Evolutionary conservation across 176 grass and related monocot genomes (phyloP).

Genomic region (Ensete ventricosum): DNA sequence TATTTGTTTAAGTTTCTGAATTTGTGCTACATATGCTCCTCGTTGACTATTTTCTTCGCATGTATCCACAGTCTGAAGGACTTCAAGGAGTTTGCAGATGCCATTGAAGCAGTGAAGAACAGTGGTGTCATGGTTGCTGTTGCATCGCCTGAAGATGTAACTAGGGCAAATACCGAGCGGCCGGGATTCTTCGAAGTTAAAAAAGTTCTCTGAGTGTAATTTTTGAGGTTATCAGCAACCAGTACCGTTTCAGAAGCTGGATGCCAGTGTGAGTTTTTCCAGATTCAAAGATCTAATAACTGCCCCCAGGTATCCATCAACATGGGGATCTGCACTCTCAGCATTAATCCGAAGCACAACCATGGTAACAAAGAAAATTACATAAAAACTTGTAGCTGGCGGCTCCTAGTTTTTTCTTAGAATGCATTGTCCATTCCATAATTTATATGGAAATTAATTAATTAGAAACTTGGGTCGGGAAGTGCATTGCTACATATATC

Average conservation of each 20-base stretch:
- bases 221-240: not conserved
- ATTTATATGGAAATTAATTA: not conserved
- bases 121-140: slow-evolving; percentile 76
- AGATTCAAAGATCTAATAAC: not conserved
- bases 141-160: slow-evolving; percentile 71
- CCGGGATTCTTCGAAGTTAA: slow-evolving; percentile 51
- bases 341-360: not conserved
- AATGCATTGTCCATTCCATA: not conserved
- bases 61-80: slow-evolving; percentile 56
- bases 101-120: slow-evolving; percentile 62
- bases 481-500: not conserved
- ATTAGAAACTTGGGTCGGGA: not conserved
- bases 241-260: not conserved
- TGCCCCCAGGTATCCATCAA: not conserved
- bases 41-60: slow-evolving; percentile 8
- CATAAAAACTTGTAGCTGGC: too few relatives aligned
- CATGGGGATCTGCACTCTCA: not conserved
- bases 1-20: too few relatives aligned
- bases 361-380: too few relatives aligned
- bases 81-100: slow-evolving; percentile 96
- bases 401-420: too few relatives aligned
- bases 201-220: slow-evolving; percentile 49
- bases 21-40: not conserved
- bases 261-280: not conserved
- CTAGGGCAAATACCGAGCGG: slow-evolving; percentile 50